phyloP scores from a whole-genome alignment of 306 rosid species.

The Vigna radiata region DNA sequence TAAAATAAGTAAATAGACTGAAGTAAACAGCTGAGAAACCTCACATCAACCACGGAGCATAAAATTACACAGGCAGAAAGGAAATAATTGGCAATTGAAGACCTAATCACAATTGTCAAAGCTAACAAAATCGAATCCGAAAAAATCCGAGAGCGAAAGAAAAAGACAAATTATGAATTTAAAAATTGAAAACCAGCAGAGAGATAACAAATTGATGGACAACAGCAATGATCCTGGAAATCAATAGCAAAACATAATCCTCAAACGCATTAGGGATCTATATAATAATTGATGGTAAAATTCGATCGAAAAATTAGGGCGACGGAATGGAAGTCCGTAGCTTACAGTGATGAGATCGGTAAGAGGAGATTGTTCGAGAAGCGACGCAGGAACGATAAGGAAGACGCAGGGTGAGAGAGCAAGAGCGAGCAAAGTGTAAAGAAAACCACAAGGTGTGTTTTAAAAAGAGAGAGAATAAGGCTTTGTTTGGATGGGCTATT shows the following conservation, averaged over 20 bases:
- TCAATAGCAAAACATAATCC: constrained; percentile 3
- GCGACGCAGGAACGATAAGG: constrained; percentile 52
- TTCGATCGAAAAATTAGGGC: constrained; percentile 41
- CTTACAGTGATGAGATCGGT: constrained; percentile 87
- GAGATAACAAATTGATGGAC: background rate
- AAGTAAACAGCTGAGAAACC: constrained; percentile 4
- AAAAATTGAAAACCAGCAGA: background rate
- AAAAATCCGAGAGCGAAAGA: constrained; percentile 35
- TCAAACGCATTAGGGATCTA: constrained; percentile 67
- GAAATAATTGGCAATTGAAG: constrained; percentile 33
- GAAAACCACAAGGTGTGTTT: constrained; percentile 58
- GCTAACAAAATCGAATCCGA: constrained; percentile 36
- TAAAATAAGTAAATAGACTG: background rate
- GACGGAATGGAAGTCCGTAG: constrained; percentile 47
- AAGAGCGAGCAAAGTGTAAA: constrained; percentile 35
- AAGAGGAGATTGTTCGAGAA: constrained; percentile 72
- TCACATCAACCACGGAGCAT: constrained; percentile 43
- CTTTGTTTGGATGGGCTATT: constrained; percentile 64
- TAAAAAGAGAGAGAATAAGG: constrained; percentile 50
- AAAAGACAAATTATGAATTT: constrained; percentile 2
- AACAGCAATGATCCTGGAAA: constrained; percentile 6
- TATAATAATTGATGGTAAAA: background rate
- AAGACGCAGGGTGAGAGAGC: constrained; percentile 40
- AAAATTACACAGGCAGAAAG: constrained; percentile 13
- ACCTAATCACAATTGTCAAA: constrained; percentile 47